These are phyloP conservation scores for Metschnikowia vanudenii DNA, from an alignment of 805 yeast genomes.

Conservation along the genomic window DNA sequence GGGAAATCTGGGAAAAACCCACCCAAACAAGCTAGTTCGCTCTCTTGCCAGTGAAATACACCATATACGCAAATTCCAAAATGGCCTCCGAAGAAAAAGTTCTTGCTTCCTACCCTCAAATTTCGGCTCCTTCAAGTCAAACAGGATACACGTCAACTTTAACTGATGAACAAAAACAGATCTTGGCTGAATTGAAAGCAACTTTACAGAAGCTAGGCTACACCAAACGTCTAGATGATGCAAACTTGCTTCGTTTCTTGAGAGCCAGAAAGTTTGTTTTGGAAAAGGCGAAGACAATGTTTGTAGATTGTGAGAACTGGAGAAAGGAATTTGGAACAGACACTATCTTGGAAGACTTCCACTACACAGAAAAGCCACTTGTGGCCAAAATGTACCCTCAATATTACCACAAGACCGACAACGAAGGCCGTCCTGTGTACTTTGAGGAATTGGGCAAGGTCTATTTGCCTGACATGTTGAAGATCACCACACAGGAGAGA, in stretches of 20 bases:
- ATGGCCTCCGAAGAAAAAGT: constrained; percentile 36
- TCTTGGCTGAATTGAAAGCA: constrained; percentile 56
- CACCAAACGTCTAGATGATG: constrained; percentile 80
- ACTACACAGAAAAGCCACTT: constrained; percentile 86
- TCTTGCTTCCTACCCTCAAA: constrained; percentile 68
- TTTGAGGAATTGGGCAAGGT: constrained; percentile 92
- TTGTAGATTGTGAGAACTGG: constrained; percentile 86
- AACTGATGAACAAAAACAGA: constrained; percentile 62
- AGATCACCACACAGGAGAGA: constrained; percentile 91
- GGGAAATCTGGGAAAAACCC: constrained; percentile 8
- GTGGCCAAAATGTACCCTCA: constrained; percentile 93
- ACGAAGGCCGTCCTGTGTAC: constrained; percentile 95
- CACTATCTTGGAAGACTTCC: constrained; percentile 82
- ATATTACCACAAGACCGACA: constrained; percentile 95
- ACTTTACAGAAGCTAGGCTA: constrained; percentile 63
- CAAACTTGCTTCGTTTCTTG: constrained; percentile 77
- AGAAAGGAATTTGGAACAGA: constrained; percentile 82
- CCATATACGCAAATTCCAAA: constrained; percentile 4
- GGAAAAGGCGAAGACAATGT: constrained; percentile 77
- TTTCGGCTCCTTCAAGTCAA: constrained; percentile 55
- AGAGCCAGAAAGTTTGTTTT: constrained; percentile 95
- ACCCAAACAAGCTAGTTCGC: not conserved
- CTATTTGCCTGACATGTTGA: constrained; percentile 85
- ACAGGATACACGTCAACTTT: constrained; percentile 83
- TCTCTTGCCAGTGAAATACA: constrained; percentile 1